Evolutionary conservation across 352 stramenopile species (phyloP), one percentile per base, ranked within the genome.

Genomic region (Globisporangium radiosum): DNA sequence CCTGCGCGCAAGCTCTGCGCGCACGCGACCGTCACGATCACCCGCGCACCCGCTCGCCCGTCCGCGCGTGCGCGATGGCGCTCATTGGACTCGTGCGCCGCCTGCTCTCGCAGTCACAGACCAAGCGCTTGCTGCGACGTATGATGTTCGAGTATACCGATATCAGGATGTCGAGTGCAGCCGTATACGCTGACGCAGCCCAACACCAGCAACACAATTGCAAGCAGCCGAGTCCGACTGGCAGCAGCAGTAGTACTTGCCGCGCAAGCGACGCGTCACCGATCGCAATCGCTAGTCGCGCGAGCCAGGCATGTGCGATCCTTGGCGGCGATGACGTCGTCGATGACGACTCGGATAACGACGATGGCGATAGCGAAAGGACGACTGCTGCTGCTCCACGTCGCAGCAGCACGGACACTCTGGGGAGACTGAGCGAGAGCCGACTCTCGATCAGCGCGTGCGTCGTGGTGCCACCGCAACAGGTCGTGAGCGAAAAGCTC

Each of bases 71-170:
- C 52, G 39, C 52, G 11, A 64, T 64, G 52, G 13, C 59, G 53
- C 52, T 64, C 59, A 47, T 64, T 36, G 52, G 52, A 10, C 52
- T 59, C 52, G 52, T 64, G 52, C 52, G 52, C 52, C 59, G 59
- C 52, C 39, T 64, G 39, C 39, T 64, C 52, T 33, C 39, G 52
- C 59, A 60, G 17, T 56, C 59, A 25, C 59, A 60, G 52, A 64
- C 53, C 44, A 59, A 54, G 19, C 59, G 59, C 6, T n/a, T 64
- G 52, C 52, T 64, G 17, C 53, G 54, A 17, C 59, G 59, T 52
- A 64, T 64, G 59, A 54, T 60, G 55, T 33, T 60, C 36, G 43
- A 60, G 56, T 64, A 64, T 37, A 52, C 45, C 4, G 52, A 64
- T 45, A 64, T 64, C 25, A 52, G 59, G 1, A 19, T 64, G 13